Evolutionary conservation across 2,329 filamentous ascomycete species (phyloP).

Genomic region (Penicillium sp.): DNA sequence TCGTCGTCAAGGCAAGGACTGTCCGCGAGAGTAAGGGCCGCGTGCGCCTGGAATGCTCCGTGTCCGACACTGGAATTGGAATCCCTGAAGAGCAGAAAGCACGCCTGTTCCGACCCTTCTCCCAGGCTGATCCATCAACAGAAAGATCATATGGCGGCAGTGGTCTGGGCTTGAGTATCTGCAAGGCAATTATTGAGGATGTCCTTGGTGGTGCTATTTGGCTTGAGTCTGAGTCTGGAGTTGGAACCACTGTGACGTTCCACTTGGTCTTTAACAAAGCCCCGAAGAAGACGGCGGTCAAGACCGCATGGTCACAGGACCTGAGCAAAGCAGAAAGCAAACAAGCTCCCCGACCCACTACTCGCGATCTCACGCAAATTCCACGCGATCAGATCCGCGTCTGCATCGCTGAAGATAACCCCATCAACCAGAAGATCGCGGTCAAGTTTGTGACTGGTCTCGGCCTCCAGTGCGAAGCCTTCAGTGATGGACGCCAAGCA

Average conservation of each 20-base stretch:
- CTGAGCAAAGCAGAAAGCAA: constrained; percentile 44
- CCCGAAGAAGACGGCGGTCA: constrained; percentile 56
- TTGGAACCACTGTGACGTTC: constrained; percentile 68
- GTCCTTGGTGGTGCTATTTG: constrained; percentile 86
- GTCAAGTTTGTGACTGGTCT: constrained; percentile 86
- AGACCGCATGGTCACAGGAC: constrained; percentile 56
- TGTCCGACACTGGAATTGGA: constrained; percentile 87
- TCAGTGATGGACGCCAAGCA: constrained; percentile 84
- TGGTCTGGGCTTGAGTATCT: constrained; percentile 87
- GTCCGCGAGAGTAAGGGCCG: constrained; percentile 69
- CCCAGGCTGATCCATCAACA: constrained; percentile 87
- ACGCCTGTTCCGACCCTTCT: constrained; percentile 89
- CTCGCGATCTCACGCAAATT: constrained; percentile 69
- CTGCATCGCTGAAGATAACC: constrained; percentile 93
- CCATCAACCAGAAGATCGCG: constrained; percentile 91
- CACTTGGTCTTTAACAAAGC: constrained; percentile 84
- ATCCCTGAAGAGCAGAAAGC: constrained; percentile 75
- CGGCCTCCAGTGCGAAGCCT: constrained; percentile 84
- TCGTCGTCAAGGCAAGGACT: constrained; percentile 77
- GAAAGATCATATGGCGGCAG: constrained; percentile 90
- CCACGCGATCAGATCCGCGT: constrained; percentile 78
- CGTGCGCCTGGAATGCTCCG: constrained; percentile 78
- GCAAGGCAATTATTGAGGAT: constrained; percentile 89
- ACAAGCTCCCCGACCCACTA: constrained; percentile 45
- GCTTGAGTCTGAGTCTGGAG: constrained; percentile 72